Base-by-base conservation (phyloP, 1,284 basidiomycete genomes). In the Apiotrichum brassicae region DNA sequence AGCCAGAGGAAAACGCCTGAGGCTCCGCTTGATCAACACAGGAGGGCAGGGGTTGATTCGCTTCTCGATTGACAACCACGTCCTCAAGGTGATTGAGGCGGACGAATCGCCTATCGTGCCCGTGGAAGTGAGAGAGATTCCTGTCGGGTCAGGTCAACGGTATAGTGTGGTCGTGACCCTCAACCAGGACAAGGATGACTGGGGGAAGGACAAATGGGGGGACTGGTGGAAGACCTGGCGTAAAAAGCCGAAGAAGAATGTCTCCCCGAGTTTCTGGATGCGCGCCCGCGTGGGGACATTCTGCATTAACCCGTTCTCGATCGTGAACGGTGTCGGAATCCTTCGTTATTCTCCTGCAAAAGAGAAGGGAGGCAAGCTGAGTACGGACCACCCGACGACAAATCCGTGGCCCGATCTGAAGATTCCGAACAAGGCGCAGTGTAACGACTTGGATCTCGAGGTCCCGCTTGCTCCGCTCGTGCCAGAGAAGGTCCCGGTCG, bases 211-310 rank as follows among this genome's bases (percentile, higher is more conserved):
- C n/a, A n/a, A n/a, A n/a, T n/a, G n/a, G n/a, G n/a, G n/a, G n/a
- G n/a, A n/a, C n/a, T n/a, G n/a, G n/a, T n/a, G n/a, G n/a, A n/a
- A n/a, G n/a, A n/a, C n/a, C n/a, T n/a, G n/a, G n/a, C n/a, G n/a
- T n/a, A n/a, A n/a, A n/a, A n/a, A n/a, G n/a, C n/a, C n/a, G n/a
- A n/a, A n/a, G n/a, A n/a, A n/a, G n/a, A 7, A 42, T 34, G 7
- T 62, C 64, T 8, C 57, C 62, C 24, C 48, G 58, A 16, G 6
- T 8, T 72, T 66, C 51, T 71, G 57, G 56, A 53, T 74, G 14
- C 60, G 72, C 12, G 58, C 63, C 2, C 47, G n/a, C n/a, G n/a
- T n/a, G n/a, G n/a, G n/a, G n/a, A n/a, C n/a, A n/a, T n/a, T n/a
- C 30, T 36, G n/a, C n/a, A 20, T 13, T 23, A 12, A 6, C n/a